phyloP scores from a whole-genome alignment of 2,329 filamentous ascomycete genomes.

The Cadophora sp. region DNA sequence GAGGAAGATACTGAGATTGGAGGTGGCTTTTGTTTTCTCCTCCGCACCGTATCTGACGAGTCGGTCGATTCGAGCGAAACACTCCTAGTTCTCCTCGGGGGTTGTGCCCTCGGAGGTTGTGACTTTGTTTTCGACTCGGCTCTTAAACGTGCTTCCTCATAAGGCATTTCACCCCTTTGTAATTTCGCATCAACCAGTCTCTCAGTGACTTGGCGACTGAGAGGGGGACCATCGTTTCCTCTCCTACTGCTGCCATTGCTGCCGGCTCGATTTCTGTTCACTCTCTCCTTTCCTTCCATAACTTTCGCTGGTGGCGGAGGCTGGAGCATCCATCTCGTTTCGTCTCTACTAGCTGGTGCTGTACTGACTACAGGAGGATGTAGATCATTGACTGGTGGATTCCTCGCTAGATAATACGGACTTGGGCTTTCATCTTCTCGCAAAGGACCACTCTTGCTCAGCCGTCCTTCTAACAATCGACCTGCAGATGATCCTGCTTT shows the following conservation, averaged over 20 bases:
- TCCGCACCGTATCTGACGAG: slow-evolving; percentile 31
- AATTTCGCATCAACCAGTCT: slow-evolving; percentile 42
- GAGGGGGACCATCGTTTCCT: slow-evolving; percentile 32
- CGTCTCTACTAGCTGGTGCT: slow-evolving; percentile 71
- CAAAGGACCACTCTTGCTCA: slow-evolving; percentile 45
- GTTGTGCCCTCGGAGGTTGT: slow-evolving; percentile 27
- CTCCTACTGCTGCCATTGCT: slow-evolving; percentile 53
- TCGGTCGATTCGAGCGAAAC: slow-evolving; percentile 35
- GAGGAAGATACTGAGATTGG: slow-evolving; percentile 37
- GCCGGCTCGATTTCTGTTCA: slow-evolving; percentile 61
- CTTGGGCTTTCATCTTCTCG: slow-evolving; percentile 47
- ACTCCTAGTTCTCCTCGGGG: slow-evolving; percentile 34
- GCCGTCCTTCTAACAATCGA: slow-evolving; percentile 59
- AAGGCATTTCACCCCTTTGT: slow-evolving; percentile 41
- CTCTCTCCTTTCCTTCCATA: slow-evolving; percentile 85
- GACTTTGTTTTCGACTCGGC: slow-evolving; percentile 28
- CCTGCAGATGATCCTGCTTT: slow-evolving; percentile 61
- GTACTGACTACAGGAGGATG: slow-evolving; percentile 85
- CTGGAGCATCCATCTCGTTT: slow-evolving; percentile 90
- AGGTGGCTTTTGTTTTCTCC: slow-evolving; percentile 37
- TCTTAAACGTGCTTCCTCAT: slow-evolving; percentile 33
- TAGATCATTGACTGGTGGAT: slow-evolving; percentile 83
- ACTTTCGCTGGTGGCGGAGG: slow-evolving; percentile 88
- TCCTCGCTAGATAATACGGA: slow-evolving; percentile 48
- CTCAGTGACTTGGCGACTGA: slow-evolving; percentile 43